Evolutionary conservation across 176 grass and related monocot genomes (phyloP).

Genomic region (Zoysia japonica): DNA sequence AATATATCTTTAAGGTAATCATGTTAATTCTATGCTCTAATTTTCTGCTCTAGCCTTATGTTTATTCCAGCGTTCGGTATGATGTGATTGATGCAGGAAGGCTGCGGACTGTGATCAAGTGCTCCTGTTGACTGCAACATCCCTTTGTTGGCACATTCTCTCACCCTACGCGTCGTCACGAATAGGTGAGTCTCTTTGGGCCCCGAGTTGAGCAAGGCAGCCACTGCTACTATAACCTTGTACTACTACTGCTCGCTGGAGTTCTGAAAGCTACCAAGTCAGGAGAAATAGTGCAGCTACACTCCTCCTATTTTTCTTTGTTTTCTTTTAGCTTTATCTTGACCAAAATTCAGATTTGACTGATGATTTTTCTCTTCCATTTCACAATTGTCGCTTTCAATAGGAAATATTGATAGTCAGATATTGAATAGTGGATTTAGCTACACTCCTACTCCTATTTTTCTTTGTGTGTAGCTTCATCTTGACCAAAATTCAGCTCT

Average conservation of each 20-base stretch:
- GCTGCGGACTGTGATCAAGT: background rate
- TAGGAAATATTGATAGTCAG: no score
- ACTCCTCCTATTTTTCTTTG: background rate
- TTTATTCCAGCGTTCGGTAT: no score
- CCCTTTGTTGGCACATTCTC: slow-evolving; percentile 1
- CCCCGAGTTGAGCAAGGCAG: background rate
- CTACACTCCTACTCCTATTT: background rate
- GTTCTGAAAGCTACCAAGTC: background rate
- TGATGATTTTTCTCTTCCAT: background rate
- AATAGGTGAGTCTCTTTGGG: background rate
- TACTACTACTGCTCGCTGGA: background rate
- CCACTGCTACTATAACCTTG: background rate
- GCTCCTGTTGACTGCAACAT: background rate
- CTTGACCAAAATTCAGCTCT: background rate
- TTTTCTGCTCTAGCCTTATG: no score
- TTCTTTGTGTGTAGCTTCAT: background rate
- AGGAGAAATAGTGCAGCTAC: background rate
- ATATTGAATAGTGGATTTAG: background rate
- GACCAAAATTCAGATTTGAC: background rate
- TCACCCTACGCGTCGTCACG: background rate
- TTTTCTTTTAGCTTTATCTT: background rate
- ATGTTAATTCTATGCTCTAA: no score
- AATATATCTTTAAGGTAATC: no score
- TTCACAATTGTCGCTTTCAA: no score
- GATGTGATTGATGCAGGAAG: background rate